phyloP scores from a whole-genome alignment of 2,329 filamentous ascomycete species.

The Xylaria hypoxylon region DNA sequence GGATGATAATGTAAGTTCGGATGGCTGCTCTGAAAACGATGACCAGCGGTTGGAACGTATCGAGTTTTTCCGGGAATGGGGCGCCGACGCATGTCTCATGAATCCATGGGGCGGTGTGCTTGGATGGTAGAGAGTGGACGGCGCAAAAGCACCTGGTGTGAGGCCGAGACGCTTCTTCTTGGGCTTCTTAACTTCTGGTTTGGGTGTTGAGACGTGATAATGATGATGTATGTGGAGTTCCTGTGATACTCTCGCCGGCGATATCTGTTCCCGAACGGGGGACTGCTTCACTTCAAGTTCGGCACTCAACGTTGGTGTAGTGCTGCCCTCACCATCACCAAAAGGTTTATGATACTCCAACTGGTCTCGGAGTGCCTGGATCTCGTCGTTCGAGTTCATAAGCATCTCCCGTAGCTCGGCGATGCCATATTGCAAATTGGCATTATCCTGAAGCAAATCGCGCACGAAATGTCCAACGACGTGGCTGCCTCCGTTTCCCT shows the following conservation, averaged over 20 bases:
- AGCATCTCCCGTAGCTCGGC: constrained; percentile 92
- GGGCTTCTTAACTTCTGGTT: constrained; percentile 70
- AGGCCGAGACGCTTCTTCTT: constrained; percentile 79
- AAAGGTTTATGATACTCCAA: constrained; percentile 82
- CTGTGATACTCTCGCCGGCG: constrained; percentile 65
- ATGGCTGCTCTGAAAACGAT: constrained; percentile 68
- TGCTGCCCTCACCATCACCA: constrained; percentile 54
- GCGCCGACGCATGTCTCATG: constrained; percentile 55
- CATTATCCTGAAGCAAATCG: constrained; percentile 94
- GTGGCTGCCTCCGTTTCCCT: constrained; percentile 68
- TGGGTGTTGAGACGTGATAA: constrained; percentile 76
- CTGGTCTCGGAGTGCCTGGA: constrained; percentile 86
- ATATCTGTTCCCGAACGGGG: constrained; percentile 41
- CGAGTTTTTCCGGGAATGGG: constrained; percentile 61
- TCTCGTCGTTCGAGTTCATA: constrained; percentile 91
- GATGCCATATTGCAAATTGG: constrained; percentile 90
- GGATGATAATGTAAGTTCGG: constrained; percentile 76
- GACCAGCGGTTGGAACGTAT: constrained; percentile 71
- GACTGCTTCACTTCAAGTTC: constrained; percentile 72
- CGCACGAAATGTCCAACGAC: constrained; percentile 97
- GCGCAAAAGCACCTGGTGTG: constrained; percentile 71
- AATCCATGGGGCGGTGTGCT: constrained; percentile 57
- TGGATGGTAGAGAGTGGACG: constrained; percentile 56
- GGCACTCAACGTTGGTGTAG: constrained; percentile 71
- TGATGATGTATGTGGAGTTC: constrained; percentile 95